phyloP scores from a whole-genome alignment of 306 rosid species.

The Malus orientalis region DNA sequence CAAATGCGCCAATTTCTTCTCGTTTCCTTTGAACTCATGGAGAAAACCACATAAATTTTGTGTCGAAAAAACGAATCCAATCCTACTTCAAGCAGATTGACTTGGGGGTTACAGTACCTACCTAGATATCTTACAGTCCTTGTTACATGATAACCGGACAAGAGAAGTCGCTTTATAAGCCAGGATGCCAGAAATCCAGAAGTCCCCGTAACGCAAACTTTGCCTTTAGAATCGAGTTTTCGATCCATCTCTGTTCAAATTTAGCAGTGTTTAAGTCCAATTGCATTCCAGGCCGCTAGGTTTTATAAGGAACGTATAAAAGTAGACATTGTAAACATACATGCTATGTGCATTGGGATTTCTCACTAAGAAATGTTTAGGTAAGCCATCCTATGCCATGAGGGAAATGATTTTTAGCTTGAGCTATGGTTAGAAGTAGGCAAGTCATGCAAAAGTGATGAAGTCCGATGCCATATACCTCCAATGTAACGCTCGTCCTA shows the following conservation, averaged over 20 bases:
- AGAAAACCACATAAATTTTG: neutral
- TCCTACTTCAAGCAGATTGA: neutral
- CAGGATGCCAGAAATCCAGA: slow-evolving; percentile 85
- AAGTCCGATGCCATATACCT: neutral
- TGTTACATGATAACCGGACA: slow-evolving; percentile 59
- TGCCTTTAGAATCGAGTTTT: slow-evolving; percentile 35
- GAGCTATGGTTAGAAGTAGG: slow-evolving; percentile 1
- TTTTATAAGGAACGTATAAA: neutral
- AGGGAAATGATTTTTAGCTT: neutral
- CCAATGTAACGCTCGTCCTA: too few species aligned
- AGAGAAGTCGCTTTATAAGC: slow-evolving; percentile 69
- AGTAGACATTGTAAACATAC: neutral
- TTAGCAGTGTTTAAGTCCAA: neutral
- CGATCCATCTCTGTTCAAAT: slow-evolving; percentile 15
- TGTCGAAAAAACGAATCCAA: neutral
- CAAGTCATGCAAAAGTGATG: neutral
- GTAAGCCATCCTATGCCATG: slow-evolving; percentile 5
- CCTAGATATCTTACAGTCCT: slow-evolving; percentile 86
- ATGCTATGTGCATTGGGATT: neutral
- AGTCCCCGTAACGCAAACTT: slow-evolving; percentile 82
- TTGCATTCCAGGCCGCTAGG: neutral
- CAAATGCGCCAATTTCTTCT: slow-evolving; percentile 54
- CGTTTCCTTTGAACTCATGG: slow-evolving; percentile 37
- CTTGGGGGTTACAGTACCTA: neutral
- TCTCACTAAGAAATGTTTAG: neutral